Conservation (phyloP, 2,329 filamentous ascomycete species). For the Didymella pinodella region DNA sequence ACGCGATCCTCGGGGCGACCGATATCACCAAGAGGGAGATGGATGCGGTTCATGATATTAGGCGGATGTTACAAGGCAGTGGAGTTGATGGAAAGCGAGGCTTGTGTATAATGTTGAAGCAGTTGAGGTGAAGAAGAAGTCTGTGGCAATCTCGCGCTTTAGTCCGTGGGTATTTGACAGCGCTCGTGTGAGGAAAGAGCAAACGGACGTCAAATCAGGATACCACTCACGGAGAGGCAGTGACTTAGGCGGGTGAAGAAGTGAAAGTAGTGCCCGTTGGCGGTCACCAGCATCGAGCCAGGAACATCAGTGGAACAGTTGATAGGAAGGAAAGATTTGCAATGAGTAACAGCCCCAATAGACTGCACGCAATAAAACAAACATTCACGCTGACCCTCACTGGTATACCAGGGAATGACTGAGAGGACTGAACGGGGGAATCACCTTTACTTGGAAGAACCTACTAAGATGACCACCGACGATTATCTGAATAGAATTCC, state of each 20-base stretch:
- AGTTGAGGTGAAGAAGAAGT: background rate
- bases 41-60: background rate
- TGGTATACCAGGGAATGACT: background rate
- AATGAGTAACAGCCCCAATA: background rate
- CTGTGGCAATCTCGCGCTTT: background rate
- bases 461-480: background rate
- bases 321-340: background rate
- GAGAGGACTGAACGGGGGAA: background rate
- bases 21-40: background rate
- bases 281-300: background rate
- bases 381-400: too few species aligned
- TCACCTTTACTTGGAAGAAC: background rate
- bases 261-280: background rate
- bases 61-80: background rate
- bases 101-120: background rate
- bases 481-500: background rate
- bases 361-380: background rate
- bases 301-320: background rate
- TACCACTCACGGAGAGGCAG: background rate
- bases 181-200: background rate
- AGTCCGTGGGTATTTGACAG: too few species aligned
- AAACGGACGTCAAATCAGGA: background rate
- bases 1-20: conserved; percentile 3
- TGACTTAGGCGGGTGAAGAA: background rate
- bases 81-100: background rate